phyloP scores from a whole-genome alignment of 2,329 filamentous ascomycete species.

The Penicillium hordei region DNA sequence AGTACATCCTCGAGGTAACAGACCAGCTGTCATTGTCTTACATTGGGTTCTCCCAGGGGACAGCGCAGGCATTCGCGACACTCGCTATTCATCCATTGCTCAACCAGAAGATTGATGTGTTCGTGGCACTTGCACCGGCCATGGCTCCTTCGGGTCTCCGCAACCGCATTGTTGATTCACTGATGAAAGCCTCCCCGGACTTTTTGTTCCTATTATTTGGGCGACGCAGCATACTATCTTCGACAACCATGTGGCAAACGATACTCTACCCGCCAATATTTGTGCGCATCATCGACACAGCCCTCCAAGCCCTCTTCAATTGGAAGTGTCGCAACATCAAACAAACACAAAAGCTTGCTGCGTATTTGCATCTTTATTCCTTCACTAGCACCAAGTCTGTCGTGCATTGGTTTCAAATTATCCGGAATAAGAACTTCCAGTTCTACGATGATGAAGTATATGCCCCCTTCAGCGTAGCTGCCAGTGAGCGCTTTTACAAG shows the following conservation, averaged over 20 bases:
- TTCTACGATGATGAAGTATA: slow-evolving; percentile 97
- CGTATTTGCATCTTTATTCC: slow-evolving; percentile 93
- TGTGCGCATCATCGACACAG: slow-evolving; percentile 79
- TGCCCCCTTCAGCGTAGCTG: slow-evolving; percentile 68
- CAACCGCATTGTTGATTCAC: slow-evolving; percentile 85
- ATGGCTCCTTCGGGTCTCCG: slow-evolving; percentile 93
- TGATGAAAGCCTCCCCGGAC: slow-evolving; percentile 90
- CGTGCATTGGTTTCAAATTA: slow-evolving; percentile 99
- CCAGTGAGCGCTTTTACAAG: slow-evolving; percentile 83
- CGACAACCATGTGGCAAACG: slow-evolving; percentile 95
- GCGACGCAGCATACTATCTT: slow-evolving; percentile 83
- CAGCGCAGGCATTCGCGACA: slow-evolving; percentile 92
- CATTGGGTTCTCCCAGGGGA: slow-evolving; percentile 95
- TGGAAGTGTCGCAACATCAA: slow-evolving; percentile 87
- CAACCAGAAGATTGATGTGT: slow-evolving; percentile 91
- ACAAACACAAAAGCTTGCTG: slow-evolving; percentile 84
- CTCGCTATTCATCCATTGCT: slow-evolving; percentile 88
- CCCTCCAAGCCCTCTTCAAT: slow-evolving; percentile 79
- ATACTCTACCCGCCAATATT: slow-evolving; percentile 94
- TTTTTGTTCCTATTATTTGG: slow-evolving; percentile 92
- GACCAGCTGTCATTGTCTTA: slow-evolving; percentile 84
- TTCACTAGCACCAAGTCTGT: slow-evolving; percentile 96
- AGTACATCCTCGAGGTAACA: slow-evolving; percentile 84
- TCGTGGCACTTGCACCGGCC: slow-evolving; percentile 91
- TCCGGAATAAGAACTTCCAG: slow-evolving; percentile 91